Percentiles rank a stretch among this genome's conserved stretches.
Evolutionary conservation across 1,139 yeast genomes (phyloP).

Genomic region (Hanseniaspora gamundiae): DNA sequence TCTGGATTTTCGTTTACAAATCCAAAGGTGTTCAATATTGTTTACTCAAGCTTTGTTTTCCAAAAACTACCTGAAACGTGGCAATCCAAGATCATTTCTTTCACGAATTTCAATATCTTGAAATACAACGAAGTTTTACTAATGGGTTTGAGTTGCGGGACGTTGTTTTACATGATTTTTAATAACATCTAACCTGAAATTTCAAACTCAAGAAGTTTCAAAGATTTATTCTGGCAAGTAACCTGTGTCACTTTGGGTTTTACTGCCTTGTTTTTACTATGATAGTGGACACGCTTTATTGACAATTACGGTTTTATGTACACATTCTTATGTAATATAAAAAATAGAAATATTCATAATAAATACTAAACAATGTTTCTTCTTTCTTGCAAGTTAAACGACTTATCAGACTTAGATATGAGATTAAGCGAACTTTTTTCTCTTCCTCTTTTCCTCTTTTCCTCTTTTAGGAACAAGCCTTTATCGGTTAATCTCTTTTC

Average conservation of each 20-base stretch:
- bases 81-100: background rate
- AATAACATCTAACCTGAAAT: background rate
- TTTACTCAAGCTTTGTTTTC: background rate
- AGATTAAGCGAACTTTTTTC: too few species aligned
- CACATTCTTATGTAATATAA: too few species aligned
- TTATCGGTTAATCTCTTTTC: too few species aligned
- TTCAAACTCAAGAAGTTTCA: background rate
- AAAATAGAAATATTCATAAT: too few species aligned
- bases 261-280: background rate
- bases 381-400: too few species aligned
- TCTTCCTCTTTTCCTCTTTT: too few species aligned
- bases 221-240: conserved; percentile 1
- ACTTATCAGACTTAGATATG: too few species aligned
- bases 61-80: background rate
- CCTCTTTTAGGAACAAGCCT: too few species aligned
- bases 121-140: background rate
- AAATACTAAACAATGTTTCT: too few species aligned
- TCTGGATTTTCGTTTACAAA: background rate
- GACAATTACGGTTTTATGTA: too few species aligned
- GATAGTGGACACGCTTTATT: background rate
- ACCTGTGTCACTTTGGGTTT: background rate
- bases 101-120: background rate
- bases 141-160: background rate
- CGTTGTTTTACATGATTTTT: conserved; percentile 1
- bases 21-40: background rate